A percentile compares a stretch with the other conserved stretches of the same genome.
Conservation (phyloP, 305 asterid species). For the Petunia hybrid region DNA sequence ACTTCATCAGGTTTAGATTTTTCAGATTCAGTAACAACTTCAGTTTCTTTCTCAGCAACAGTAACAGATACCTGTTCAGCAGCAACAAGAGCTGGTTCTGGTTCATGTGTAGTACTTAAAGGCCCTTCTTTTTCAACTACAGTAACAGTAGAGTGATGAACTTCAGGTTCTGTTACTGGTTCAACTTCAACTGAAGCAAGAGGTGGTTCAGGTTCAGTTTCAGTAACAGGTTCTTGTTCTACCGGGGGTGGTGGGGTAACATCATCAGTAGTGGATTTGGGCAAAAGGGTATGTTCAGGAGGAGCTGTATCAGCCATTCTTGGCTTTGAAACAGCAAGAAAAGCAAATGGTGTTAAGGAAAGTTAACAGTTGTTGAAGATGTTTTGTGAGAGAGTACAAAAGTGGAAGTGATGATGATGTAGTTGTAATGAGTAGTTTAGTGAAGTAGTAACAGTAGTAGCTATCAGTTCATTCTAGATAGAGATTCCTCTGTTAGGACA, state of each 20-base stretch:
- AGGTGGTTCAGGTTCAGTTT: constrained; percentile 35
- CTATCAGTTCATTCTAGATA: constrained; percentile 32
- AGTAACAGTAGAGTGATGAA: constrained; percentile 38
- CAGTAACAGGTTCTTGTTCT: neutral
- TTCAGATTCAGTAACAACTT: constrained; percentile 39
- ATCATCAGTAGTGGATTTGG: constrained; percentile 32
- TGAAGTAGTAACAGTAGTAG: neutral
- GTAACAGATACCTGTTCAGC: constrained; percentile 52
- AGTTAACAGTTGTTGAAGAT: neutral
- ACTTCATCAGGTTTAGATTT: constrained; percentile 41
- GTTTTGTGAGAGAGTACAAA: neutral
- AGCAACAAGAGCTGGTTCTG: constrained; percentile 39
- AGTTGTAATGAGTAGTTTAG: neutral
- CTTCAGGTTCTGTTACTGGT: constrained; percentile 17
- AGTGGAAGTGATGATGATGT: constrained; percentile 29
- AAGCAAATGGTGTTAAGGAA: neutral
- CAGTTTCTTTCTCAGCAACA: constrained; percentile 25
- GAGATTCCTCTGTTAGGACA: constrained; percentile 6
- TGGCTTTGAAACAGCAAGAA: neutral
- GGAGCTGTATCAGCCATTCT: constrained; percentile 41
- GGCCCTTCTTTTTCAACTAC: constrained; percentile 61
- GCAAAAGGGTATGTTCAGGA: neutral
- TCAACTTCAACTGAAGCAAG: constrained; percentile 43
- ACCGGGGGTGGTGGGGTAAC: constrained; percentile 15
- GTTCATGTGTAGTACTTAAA: constrained; percentile 43